Base-by-base conservation (phyloP, 306 rosid species). In the Malus sieversii region DNA sequence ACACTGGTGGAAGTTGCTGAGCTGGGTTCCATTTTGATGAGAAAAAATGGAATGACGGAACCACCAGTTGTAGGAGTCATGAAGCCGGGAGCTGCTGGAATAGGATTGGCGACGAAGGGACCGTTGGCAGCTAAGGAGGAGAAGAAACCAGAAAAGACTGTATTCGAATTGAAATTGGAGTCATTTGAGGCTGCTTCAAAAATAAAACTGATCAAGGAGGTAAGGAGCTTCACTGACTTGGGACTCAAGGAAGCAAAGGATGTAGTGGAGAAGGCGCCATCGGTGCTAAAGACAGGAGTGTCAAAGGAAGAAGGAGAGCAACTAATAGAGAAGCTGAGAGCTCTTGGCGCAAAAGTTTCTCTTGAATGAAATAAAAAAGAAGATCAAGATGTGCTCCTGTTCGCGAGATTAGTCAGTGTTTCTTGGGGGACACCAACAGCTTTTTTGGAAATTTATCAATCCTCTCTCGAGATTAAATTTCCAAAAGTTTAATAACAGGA, bases 281-380 rank as follows among this genome's bases (percentile, higher is more conserved):
- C 96, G 0, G 78, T 93, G 78, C 81, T 91, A 22, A 93, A 91
- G 91, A 90, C 76, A 48, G 98, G 97, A 20, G 72, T 93, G 71
- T 86, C 98, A 40, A 93, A 93, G 90, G 98, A 91, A 81, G 97
- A 93, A 76, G 96, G 89, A 70, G 98, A 91, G 71, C 92, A 91
- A 61, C 73, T 93, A 58, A 68, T 93, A 3, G 98, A 93, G 86
- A 93, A 93, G 83, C 16, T 91, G 91, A 91, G 88, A 87, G 92
- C 96, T 74, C 87, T 93, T 59, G 97, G 98, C 12, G 98, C 97
- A 10, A 89, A 88, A 72, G 97, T 93, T 78, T 84, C 91, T 72
- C 75, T 93, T 76, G 97, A 93, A 79, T 93, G 86, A 91, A 72
- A 38, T 66, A 6, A 70, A 30, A 4, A 40, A 15, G 19, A 25